phyloP scores from a whole-genome alignment of 805 yeast species.

The Schwanniomyces sp. region DNA sequence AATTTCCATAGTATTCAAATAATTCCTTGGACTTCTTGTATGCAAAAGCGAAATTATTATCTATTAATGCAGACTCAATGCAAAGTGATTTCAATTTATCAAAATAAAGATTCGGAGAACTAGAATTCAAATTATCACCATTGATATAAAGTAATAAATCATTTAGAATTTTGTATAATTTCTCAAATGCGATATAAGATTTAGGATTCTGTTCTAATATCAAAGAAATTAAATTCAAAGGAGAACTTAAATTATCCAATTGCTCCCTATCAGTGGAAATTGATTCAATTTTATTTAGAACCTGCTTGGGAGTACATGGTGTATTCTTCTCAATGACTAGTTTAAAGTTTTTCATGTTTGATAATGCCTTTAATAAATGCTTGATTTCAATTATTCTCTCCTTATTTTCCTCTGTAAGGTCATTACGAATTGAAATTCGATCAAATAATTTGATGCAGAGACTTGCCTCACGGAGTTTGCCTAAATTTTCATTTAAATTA shows the following conservation, averaged over 20 bases:
- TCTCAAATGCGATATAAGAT: slow-evolving; percentile 46
- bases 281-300: slow-evolving; percentile 25
- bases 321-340: slow-evolving; percentile 27
- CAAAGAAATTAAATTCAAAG: slow-evolving; percentile 36
- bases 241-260: slow-evolving; percentile 14
- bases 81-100: slow-evolving; percentile 46
- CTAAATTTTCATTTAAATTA: slow-evolving; percentile 32
- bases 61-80: slow-evolving; percentile 65
- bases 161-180: slow-evolving; percentile 39
- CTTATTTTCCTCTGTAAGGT: slow-evolving; percentile 1
- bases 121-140: slow-evolving; percentile 7
- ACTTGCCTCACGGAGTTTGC: slow-evolving; percentile 23
- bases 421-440: slow-evolving; percentile 3
- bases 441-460: slow-evolving; percentile 29
- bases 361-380: slow-evolving; percentile 37
- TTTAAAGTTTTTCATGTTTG: slow-evolving; percentile 35
- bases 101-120: slow-evolving; percentile 18
- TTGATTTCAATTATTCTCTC: slow-evolving; percentile 19
- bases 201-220: slow-evolving; percentile 55
- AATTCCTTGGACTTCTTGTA: slow-evolving; percentile 40
- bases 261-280: slow-evolving; percentile 8
- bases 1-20: slow-evolving; percentile 22
- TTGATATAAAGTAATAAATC: slow-evolving; percentile 43
- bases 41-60: slow-evolving; percentile 63
- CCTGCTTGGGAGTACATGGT: slow-evolving; percentile 39